Evolutionary conservation across 139 green algal species (phyloP), one percentile per base, ranked within the genome.

Genomic region (Nannochloris sp.): DNA sequence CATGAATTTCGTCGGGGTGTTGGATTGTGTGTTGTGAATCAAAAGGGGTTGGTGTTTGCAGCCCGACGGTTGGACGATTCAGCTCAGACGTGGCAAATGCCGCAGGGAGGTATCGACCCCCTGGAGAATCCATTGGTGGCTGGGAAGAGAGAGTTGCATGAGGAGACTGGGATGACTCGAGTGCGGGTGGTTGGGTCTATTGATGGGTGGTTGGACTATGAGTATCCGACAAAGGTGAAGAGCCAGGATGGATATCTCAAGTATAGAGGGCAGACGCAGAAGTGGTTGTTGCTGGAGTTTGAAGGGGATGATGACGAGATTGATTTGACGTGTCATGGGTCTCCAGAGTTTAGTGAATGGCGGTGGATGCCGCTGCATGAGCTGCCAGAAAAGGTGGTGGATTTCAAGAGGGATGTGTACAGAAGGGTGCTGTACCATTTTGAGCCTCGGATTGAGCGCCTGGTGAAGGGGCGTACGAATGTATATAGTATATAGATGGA

Each of bases 81-180:
- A 9, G n/a, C 61, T 16, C 50, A 58, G 16, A 80, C 70, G 16
- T 84, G 78, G 78, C 78, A 84, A 55, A 80, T 83, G 71, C 78
- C 78, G 8, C 78, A 84, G 63, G 64, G 68, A 12, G 78, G 78
- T 46, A 84, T 84, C 23, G 78, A 82, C 40, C 20, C 26, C 1
- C 25, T 46, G 3, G 78, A 84, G 53, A 67, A 80, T 40, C 78
- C 74, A 0, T 37, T 62, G n/a, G 25, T 26, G 5, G 74, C 78
- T 10, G 78, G 70, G 14, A 31, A 61, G 12, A 45, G 78, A 4
- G 78, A 84, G 46, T 61, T 84, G 16, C 9, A 59, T 2, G 78
- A 85, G 49, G 77, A 84, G 53, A 85, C 76, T 33, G 76, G 77
- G 48, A 79, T 82, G n/a, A 67, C 14, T 1, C 60, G 20, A 30